Evolutionary conservation across 1,284 basidiomycete genomes (phyloP).

Genomic region (Rhizopogon parksii): DNA sequence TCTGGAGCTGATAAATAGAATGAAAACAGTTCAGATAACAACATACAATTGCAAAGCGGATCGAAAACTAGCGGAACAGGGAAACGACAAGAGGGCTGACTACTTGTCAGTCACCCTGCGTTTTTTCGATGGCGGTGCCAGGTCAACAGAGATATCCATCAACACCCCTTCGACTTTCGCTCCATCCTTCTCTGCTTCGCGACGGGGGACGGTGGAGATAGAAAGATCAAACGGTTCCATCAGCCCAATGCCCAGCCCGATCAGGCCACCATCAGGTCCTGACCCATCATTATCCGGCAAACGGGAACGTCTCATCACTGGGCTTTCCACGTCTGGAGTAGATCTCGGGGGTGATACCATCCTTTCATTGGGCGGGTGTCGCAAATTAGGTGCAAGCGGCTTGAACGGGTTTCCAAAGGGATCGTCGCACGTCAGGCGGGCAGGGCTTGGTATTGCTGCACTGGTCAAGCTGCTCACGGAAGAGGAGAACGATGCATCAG

Average conservation of each 20-base stretch:
- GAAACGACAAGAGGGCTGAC: constrained; percentile 8
- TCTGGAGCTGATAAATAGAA: constrained; percentile 12
- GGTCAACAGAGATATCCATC: constrained; percentile 16
- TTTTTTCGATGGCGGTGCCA: constrained; percentile 40
- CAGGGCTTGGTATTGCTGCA: constrained; percentile 13
- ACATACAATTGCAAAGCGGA: constrained; percentile 10
- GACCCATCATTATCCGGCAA: constrained; percentile 20
- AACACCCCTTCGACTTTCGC: constrained; percentile 22
- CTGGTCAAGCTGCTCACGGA: constrained; percentile 12
- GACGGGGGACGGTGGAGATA: constrained; percentile 9
- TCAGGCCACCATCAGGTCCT: constrained; percentile 23
- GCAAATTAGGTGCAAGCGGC: constrained; percentile 15
- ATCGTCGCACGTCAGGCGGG: constrained; percentile 25
- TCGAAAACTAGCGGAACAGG: neutral
- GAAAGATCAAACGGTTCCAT: constrained; percentile 45
- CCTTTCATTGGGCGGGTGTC: constrained; percentile 10
- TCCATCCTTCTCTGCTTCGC: constrained; percentile 23
- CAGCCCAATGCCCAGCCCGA: constrained; percentile 45
- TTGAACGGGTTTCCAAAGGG: constrained; percentile 29
- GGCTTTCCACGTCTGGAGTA: constrained; percentile 45
- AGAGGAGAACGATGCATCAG: constrained; percentile 32
- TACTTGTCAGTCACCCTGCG: constrained; percentile 30
- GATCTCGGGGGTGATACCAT: constrained; percentile 29
- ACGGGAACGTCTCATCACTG: constrained; percentile 45
- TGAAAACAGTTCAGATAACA: constrained; percentile 6